Conservation (phyloP, 345 rosid genomes). For the Clarkia xantiana region DNA sequence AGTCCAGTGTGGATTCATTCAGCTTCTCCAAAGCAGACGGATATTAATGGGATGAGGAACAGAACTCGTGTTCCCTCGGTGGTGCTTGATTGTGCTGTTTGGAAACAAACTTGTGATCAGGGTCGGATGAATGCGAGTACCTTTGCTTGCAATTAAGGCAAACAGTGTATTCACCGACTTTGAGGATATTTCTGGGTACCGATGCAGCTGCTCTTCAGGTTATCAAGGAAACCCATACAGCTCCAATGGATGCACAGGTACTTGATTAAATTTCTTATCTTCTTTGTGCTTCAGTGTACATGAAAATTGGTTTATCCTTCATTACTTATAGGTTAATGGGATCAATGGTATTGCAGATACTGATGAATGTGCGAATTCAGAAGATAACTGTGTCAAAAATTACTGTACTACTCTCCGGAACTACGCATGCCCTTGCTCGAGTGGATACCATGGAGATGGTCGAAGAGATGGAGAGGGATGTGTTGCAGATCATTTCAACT, state of each 20-base stretch:
- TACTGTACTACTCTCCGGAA: constrained; percentile 6
- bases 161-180: constrained; percentile 3
- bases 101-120: background rate
- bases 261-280: background rate
- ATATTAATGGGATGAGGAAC: background rate
- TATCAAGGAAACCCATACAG: constrained; percentile 4
- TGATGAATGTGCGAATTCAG: constrained; percentile 13
- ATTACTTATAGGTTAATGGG: too few relatives aligned
- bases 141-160: constrained; percentile 5
- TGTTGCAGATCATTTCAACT: background rate
- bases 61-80: background rate
- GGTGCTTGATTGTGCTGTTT: background rate
- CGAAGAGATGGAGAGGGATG: constrained; percentile 7
- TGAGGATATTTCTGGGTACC: background rate
- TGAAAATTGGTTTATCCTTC: background rate
- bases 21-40: background rate
- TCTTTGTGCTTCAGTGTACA: too few relatives aligned
- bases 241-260: background rate
- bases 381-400: background rate
- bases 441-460: constrained; percentile 17
- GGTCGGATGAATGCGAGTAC: background rate
- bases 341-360: constrained; percentile 10
- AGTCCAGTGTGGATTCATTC: constrained; percentile 1
- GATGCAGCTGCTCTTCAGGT: background rate
- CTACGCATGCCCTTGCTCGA: constrained; percentile 20